Evolutionary conservation across 768 basidiomycete species (phyloP), one percentile per base, ranked within the genome.

Genomic region (Rhizopogon rudus): DNA sequence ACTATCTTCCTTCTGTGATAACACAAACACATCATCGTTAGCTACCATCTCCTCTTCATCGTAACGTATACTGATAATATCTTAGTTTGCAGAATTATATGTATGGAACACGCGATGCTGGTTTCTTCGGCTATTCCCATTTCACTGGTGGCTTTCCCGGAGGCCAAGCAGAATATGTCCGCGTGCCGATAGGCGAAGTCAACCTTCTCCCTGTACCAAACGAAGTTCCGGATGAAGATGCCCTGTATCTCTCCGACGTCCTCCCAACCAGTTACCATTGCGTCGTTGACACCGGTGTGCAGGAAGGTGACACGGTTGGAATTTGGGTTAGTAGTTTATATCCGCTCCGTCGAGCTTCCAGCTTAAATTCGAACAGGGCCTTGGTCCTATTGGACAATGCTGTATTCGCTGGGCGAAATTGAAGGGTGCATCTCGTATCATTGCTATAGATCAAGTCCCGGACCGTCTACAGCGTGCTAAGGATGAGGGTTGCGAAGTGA

Each of bases 81-180:
- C 42, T 39, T 35, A 79, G 80, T 3, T 67, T 87, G 6, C 74
- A 79, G 60, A 79, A 81, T 41, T 71, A 73, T 14, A 78, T 87
- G 78, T 87, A 84, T 61, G 85, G 86, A 9, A 79, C 83, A 55
- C 74, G 81, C 29, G 83, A 86, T 63, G 86, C 86, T 0, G 87
- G 85, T 0, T 83, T 87, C 72, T 86, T 86, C 60, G 85, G 85
- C 0, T 84, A 84, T 65, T 80, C 81, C n/a, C 85, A 86, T 66
- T 80, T 88, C 60, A 82, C 84, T 0, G 84, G 86, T 5, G 87
- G 88, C 10, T 87, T 83, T 67, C 77, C 88, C 5, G 88, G 77
- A 17, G 88, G 87, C 0, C 88, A 91, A 64, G 84, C 88, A 0
- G 88, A 91, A 66, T 89, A 84, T 61, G 83, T 86, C 3, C 77